Percentiles rank a stretch among this genome's conserved stretches.
Evolutionary conservation across 306 rosid species (phyloP).

Genomic region (Sechiopsis laciniata): DNA sequence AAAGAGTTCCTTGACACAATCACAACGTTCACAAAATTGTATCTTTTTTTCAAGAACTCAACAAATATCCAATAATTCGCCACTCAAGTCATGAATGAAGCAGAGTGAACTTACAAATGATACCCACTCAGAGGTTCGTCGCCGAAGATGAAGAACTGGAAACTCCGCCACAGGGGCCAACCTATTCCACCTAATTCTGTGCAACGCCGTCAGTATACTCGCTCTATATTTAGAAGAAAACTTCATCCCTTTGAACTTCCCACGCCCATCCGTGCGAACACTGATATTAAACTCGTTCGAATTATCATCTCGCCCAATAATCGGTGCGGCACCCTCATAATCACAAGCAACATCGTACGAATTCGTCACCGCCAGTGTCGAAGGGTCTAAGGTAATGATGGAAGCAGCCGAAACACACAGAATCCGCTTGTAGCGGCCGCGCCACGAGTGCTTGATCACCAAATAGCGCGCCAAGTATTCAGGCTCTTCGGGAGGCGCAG

Average conservation of each 20-base stretch:
- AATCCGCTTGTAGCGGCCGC: slow-evolving; percentile 93
- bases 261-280: slow-evolving; percentile 88
- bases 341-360: slow-evolving; percentile 65
- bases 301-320: slow-evolving; percentile 71
- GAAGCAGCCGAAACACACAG: slow-evolving; percentile 63
- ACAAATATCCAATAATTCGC: neutral
- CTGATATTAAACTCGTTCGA: slow-evolving; percentile 72
- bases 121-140: slow-evolving; percentile 74
- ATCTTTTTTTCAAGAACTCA: neutral
- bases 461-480: slow-evolving; percentile 86
- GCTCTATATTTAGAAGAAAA: slow-evolving; percentile 83
- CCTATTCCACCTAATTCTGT: slow-evolving; percentile 70
- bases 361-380: slow-evolving; percentile 74
- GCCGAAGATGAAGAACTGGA: slow-evolving; percentile 80
- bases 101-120: slow-evolving; percentile 61
- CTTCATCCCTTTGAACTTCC: slow-evolving; percentile 71
- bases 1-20: slow-evolving; percentile 5
- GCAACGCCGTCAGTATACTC: slow-evolving; percentile 84
- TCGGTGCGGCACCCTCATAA: slow-evolving; percentile 65
- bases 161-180: slow-evolving; percentile 70
- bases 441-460: slow-evolving; percentile 95
- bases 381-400: slow-evolving; percentile 71
- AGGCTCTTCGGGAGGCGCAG: slow-evolving; percentile 56
- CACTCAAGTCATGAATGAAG: neutral
- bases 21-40: neutral